Evolutionary conservation across 495 filamentous ascomycete species (phyloP).

Genomic region (Aspergillus avenaceus): DNA sequence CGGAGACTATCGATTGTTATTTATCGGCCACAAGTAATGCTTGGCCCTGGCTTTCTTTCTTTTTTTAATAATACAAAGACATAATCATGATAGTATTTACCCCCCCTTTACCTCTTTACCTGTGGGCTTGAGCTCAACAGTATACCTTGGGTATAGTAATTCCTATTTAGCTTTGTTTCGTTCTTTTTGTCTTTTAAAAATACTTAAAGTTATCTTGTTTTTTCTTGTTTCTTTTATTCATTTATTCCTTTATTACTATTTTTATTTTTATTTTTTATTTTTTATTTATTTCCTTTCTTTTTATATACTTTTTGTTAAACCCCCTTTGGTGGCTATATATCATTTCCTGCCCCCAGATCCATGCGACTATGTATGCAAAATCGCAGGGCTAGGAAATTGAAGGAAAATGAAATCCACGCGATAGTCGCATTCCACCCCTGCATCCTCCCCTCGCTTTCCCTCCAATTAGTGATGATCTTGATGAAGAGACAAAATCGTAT

Average conservation of each 20-base stretch:
- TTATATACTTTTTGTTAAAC: too few relatives aligned
- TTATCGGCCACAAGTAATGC: background rate
- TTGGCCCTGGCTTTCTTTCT: background rate
- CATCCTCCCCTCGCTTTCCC: background rate
- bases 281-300: background rate
- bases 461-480: too few relatives aligned
- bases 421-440: background rate
- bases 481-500: too few relatives aligned
- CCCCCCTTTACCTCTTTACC: too few relatives aligned
- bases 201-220: too few relatives aligned
- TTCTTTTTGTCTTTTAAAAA: too few relatives aligned
- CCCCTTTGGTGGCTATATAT: background rate
- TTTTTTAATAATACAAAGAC: background rate
- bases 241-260: too few relatives aligned
- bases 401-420: background rate
- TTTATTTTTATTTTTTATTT: too few relatives aligned
- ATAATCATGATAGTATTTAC: background rate
- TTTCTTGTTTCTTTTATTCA: too few relatives aligned
- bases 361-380: background rate
- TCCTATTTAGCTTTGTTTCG: too few relatives aligned
- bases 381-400: background rate
- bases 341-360: background rate
- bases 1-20: slow-evolving; percentile 1
- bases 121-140: too few relatives aligned
- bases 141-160: too few relatives aligned